A percentile compares a stretch with the other conserved stretches of the same genome.
Evolutionary conservation across 2,329 filamentous ascomycete genomes (phyloP).

Genomic region (Pseudopyricularia javanii): DNA sequence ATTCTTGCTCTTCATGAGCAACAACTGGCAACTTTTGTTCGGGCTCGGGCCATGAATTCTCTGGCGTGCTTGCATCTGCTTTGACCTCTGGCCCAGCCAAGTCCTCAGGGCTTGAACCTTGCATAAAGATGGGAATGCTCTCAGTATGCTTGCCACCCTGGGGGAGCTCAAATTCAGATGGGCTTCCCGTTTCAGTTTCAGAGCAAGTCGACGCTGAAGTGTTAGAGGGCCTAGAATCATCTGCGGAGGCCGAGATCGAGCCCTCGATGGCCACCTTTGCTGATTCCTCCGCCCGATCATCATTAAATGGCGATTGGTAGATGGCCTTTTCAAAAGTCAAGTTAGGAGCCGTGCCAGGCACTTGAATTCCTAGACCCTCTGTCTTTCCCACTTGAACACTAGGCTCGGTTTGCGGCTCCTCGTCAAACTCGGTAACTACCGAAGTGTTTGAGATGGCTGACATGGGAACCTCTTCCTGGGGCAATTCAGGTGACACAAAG

Average conservation of each 20-base stretch:
- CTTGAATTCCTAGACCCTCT: not conserved
- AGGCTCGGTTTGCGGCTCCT: slow-evolving; percentile 53
- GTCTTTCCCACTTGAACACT: slow-evolving; percentile 10
- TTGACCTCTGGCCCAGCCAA: not conserved
- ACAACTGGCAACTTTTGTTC: not conserved
- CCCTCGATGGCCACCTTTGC: slow-evolving; percentile 27
- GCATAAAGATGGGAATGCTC: not conserved
- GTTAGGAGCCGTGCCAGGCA: not conserved
- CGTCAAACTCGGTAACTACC: slow-evolving; percentile 59
- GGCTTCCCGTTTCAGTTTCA: slow-evolving; percentile 1
- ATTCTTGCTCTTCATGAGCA: slow-evolving; percentile 11
- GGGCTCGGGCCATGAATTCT: not conserved
- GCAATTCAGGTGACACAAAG: slow-evolving; percentile 17
- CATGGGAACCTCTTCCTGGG: slow-evolving; percentile 34
- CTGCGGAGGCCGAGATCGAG: slow-evolving; percentile 1
- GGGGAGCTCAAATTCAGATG: not conserved
- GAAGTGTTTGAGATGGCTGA: slow-evolving; percentile 49
- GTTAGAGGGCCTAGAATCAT: not conserved
- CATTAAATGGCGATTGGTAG: slow-evolving; percentile 39
- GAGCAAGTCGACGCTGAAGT: not conserved
- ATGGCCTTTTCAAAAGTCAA: slow-evolving; percentile 20
- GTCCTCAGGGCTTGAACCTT: slow-evolving; percentile 3
- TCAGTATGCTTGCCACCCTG: not conserved
- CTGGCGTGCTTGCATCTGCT: slow-evolving; percentile 5
- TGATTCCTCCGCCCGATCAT: slow-evolving; percentile 24